A percentile compares a stretch with the other conserved stretches of the same genome.
Evolutionary conservation across 2,329 filamentous ascomycete genomes (phyloP).

Genomic region (Colletotrichum chrysophilum): DNA sequence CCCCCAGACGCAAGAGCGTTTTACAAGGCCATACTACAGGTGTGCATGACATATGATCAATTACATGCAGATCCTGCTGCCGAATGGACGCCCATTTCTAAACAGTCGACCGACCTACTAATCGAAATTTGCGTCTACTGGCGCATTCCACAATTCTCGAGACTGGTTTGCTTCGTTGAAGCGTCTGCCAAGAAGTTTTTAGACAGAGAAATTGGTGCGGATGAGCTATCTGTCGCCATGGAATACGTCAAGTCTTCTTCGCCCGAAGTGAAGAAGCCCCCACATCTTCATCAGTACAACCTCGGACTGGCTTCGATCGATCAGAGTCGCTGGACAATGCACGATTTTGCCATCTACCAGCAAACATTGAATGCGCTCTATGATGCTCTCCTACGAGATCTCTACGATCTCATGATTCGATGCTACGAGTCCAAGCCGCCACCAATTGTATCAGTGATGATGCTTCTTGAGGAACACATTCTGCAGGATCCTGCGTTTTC

Average conservation of each 20-base stretch:
- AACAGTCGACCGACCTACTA: slow-evolving; percentile 80
- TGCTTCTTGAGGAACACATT: slow-evolving; percentile 82
- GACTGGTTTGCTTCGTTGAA: slow-evolving; percentile 82
- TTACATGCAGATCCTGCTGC: slow-evolving; percentile 58
- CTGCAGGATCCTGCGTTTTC: slow-evolving; percentile 79
- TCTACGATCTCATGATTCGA: slow-evolving; percentile 86
- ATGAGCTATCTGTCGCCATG: slow-evolving; percentile 85
- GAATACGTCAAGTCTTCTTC: slow-evolving; percentile 78
- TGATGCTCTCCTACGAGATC: slow-evolving; percentile 82
- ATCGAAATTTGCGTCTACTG: slow-evolving; percentile 87
- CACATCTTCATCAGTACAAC: slow-evolving; percentile 57
- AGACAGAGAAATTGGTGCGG: slow-evolving; percentile 79
- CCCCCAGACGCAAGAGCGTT: slow-evolving; percentile 82
- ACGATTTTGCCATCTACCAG: slow-evolving; percentile 75
- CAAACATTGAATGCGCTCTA: slow-evolving; percentile 77
- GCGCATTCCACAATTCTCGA: slow-evolving; percentile 84
- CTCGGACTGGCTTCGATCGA: slow-evolving; percentile 61
- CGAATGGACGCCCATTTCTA: slow-evolving; percentile 66
- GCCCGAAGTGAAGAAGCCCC: slow-evolving; percentile 68
- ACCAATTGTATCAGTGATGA: slow-evolving; percentile 79
- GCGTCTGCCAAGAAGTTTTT: slow-evolving; percentile 84
- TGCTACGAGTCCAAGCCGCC: slow-evolving; percentile 91
- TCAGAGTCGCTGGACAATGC: slow-evolving; percentile 68
- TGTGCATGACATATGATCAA: slow-evolving; percentile 72
- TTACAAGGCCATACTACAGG: slow-evolving; percentile 82